phyloP scores from a whole-genome alignment of 495 filamentous ascomycete genomes.

The Cercophora sp. region DNA sequence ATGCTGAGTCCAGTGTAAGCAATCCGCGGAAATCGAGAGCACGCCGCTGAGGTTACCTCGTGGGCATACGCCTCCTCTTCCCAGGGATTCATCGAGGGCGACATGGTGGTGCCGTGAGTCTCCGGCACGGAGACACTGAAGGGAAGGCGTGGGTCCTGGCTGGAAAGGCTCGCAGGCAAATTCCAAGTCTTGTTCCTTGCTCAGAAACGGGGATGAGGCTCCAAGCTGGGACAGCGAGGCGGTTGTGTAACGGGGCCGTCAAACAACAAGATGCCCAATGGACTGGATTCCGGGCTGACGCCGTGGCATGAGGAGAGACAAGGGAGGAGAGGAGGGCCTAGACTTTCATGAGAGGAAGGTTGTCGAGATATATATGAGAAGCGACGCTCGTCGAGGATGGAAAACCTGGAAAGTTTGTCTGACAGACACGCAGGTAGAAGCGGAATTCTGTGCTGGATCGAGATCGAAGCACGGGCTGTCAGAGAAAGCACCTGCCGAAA shows the following conservation, averaged over 20 bases:
- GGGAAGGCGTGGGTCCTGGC: not conserved
- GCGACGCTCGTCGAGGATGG: not conserved
- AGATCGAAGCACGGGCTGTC: constrained; percentile 1
- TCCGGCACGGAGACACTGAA: not conserved
- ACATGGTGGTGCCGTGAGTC: constrained; percentile 1
- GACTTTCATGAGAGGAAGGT: not conserved
- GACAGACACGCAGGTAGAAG: constrained; percentile 1
- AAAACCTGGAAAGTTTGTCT: constrained; percentile 4
- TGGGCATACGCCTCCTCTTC: constrained; percentile 21
- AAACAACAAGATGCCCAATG: not conserved
- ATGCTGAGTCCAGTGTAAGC: not conserved
- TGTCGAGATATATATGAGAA: constrained; percentile 2
- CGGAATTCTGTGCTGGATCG: constrained; percentile 5
- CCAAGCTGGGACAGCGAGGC: constrained; percentile 1
- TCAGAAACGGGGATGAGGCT: not conserved
- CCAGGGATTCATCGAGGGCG: constrained; percentile 25
- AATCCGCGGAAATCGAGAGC: not conserved
- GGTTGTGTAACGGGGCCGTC: constrained; percentile 15
- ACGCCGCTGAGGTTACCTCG: too few species aligned
- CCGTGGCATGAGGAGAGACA: not conserved
- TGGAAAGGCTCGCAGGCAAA: too few species aligned
- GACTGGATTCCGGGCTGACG: not conserved
- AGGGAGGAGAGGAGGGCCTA: not conserved
- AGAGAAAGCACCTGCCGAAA: not conserved
- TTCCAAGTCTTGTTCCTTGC: constrained; percentile 2